Percentiles rank a stretch among this genome's conserved stretches.
Conservation (phyloP, 139 green algal genomes). For the Trebouxia sp. region DNA sequence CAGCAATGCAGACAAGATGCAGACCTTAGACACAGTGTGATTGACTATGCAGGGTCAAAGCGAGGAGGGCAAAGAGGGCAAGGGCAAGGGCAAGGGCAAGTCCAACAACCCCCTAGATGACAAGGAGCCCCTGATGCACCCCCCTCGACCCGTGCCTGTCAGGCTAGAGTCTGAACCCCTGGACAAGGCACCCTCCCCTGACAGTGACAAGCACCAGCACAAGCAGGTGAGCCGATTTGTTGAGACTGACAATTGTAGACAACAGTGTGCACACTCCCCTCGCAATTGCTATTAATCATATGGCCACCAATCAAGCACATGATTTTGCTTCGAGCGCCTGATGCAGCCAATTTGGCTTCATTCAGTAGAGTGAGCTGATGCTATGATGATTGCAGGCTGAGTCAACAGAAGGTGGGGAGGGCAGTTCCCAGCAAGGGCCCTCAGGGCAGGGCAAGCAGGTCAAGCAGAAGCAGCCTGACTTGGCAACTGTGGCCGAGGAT, state of each 20-base stretch:
- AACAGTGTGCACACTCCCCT: no score
- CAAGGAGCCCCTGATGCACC: background rate
- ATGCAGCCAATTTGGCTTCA: no score
- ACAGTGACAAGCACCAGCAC: background rate
- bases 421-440: background rate
- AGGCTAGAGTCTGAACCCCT: background rate
- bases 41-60: background rate
- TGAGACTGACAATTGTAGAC: no score
- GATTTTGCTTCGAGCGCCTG: no score
- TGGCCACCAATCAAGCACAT: no score
- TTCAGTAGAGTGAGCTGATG: background rate
- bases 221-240: no score
- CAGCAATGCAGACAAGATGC: no score
- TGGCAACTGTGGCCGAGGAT: constrained; percentile 15
- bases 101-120: background rate
- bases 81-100: background rate
- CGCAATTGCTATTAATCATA: no score
- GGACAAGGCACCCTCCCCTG: background rate
- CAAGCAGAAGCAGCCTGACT: constrained; percentile 19
- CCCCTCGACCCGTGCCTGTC: constrained; percentile 1
- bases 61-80: background rate
- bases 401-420: background rate
- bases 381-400: background rate
- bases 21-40: background rate
- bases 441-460: background rate